A percentile compares a stretch with the other conserved stretches of the same genome.
Evolutionary conservation across 2,329 filamentous ascomycete genomes (phyloP).

Genomic region (Phyllosticta citribraziliensis): DNA sequence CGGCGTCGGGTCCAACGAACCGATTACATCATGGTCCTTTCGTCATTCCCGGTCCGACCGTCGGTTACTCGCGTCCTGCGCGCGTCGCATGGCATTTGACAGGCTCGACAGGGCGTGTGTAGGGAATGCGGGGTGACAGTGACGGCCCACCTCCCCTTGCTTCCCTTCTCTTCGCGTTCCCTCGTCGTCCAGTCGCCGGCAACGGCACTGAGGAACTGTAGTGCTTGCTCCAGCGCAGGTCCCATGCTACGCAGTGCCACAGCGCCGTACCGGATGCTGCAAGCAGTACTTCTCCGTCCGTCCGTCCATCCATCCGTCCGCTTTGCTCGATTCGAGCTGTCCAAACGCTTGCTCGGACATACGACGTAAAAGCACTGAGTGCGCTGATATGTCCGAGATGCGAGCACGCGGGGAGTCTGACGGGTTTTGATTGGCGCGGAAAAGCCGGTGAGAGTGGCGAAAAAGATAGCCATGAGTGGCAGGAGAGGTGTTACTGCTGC

Average conservation of each 20-base stretch:
- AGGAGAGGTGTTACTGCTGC: too few species aligned
- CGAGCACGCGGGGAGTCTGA: not conserved
- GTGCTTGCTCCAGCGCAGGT: not conserved
- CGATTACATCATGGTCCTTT: not conserved
- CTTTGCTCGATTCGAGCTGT: not conserved
- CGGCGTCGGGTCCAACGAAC: not conserved
- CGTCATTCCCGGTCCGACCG: not conserved
- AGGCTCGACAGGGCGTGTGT: not conserved
- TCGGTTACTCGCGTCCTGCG: not conserved
- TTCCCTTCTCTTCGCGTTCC: not conserved
- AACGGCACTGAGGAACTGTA: not conserved
- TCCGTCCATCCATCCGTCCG: not conserved
- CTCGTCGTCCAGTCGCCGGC: not conserved
- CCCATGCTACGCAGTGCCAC: not conserved
- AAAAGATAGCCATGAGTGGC: too few species aligned
- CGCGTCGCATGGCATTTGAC: not conserved
- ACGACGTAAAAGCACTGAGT: not conserved
- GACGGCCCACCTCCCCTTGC: not conserved
- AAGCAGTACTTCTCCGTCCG: not conserved
- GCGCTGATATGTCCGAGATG: not conserved
- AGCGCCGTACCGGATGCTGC: not conserved
- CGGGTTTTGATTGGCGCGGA: too few species aligned
- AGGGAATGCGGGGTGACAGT: not conserved
- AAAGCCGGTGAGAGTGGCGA: too few species aligned
- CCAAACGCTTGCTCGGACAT: not conserved